Evolutionary conservation across 2,329 filamentous ascomycete genomes (phyloP).

Genomic region (Parascedosporium putredinis): DNA sequence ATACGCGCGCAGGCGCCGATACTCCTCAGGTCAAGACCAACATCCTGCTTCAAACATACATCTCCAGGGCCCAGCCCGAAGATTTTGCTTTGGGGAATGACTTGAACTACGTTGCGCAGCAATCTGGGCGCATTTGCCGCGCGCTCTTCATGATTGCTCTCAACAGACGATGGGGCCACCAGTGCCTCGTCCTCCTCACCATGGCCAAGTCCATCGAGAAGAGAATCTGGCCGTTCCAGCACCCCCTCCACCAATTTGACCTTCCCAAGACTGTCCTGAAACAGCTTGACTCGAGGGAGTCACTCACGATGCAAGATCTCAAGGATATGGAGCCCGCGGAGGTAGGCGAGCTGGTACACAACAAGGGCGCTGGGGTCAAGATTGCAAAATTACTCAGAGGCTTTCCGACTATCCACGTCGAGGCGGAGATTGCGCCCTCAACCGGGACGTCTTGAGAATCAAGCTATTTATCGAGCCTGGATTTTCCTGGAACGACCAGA

Average conservation of each 20-base stretch:
- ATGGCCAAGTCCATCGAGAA: conserved; percentile 96
- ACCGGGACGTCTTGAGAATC: conserved; percentile 88
- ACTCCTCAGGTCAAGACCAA: conserved; percentile 86
- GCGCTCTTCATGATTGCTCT: conserved; percentile 96
- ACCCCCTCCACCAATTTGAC: conserved; percentile 92
- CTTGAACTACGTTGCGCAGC: conserved; percentile 89
- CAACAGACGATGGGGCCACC: conserved; percentile 89
- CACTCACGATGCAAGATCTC: conserved; percentile 67
- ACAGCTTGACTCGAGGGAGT: conserved; percentile 73
- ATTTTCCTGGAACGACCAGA: conserved; percentile 86
- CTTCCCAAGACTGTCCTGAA: conserved; percentile 73
- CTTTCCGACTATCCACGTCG: conserved; percentile 84
- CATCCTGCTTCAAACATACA: conserved; percentile 86
- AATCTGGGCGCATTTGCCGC: conserved; percentile 86
- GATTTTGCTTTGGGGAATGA: conserved; percentile 93
- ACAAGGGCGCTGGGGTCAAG: conserved; percentile 73
- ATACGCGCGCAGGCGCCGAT: conserved; percentile 47
- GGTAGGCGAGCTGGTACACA: conserved; percentile 85
- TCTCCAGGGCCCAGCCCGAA: conserved; percentile 76
- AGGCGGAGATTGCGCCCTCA: conserved; percentile 94
- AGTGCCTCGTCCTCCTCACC: conserved; percentile 82
- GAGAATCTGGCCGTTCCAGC: conserved; percentile 87
- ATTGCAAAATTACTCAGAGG: conserved; percentile 75
- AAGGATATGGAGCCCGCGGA: conserved; percentile 90
- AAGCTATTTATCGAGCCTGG: conserved; percentile 78